These are phyloP conservation scores for Rubroboletus pulcherrimus DNA, from an alignment of 768 basidiomycete species.

Conservation along the genomic window DNA sequence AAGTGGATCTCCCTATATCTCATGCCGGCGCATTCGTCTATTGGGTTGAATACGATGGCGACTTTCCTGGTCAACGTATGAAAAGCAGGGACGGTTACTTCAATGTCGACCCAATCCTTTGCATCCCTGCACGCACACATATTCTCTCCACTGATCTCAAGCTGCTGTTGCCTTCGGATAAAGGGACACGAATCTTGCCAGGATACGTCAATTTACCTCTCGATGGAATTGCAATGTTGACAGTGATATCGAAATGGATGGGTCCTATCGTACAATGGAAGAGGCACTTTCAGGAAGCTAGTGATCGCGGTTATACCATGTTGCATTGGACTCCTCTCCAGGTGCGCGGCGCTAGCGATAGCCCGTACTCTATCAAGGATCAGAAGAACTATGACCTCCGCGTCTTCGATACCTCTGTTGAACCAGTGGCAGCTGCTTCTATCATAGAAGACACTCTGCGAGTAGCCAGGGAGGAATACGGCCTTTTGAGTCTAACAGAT, in stretches of 20 bases:
- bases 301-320: slow-evolving; percentile 94
- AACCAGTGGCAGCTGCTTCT: slow-evolving; percentile 49
- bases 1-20: slow-evolving; percentile 93
- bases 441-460: slow-evolving; percentile 63
- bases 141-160: slow-evolving; percentile 59
- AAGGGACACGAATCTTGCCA: slow-evolving; percentile 49
- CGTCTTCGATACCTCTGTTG: slow-evolving; percentile 49
- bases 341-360: slow-evolving; percentile 82
- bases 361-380: slow-evolving; percentile 91
- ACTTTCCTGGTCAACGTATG: slow-evolving; percentile 53
- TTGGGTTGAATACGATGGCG: slow-evolving; percentile 87
- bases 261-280: slow-evolving; percentile 77
- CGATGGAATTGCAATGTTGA: slow-evolving; percentile 85
- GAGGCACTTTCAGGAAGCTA: slow-evolving; percentile 76
- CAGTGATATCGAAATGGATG: slow-evolving; percentile 98
- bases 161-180: slow-evolving; percentile 49
- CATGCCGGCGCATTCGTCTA: slow-evolving; percentile 95
- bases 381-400: slow-evolving; percentile 81
- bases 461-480: slow-evolving; percentile 78
- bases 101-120: slow-evolving; percentile 91
- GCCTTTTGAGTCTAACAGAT: slow-evolving; percentile 86
- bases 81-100: slow-evolving; percentile 91
- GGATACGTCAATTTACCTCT: slow-evolving; percentile 70
- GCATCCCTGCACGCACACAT: slow-evolving; percentile 63
- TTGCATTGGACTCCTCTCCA: slow-evolving; percentile 96